Evolutionary conservation across 192 early-diverging fungal species (phyloP).

Genomic region (Rhizophagus clarus): DNA sequence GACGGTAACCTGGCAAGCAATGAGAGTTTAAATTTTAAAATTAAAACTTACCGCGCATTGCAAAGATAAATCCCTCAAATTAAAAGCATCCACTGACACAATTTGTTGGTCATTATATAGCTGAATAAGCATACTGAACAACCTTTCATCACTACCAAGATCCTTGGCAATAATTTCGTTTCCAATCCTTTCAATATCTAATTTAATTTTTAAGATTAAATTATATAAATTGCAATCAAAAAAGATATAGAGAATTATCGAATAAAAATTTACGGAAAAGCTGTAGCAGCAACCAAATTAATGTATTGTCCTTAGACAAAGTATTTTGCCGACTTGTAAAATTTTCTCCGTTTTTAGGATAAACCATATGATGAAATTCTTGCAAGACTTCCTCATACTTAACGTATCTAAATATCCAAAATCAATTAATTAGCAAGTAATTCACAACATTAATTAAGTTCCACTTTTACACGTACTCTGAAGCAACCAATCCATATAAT

Average conservation of each 20-base stretch:
- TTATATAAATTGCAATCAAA: not conserved
- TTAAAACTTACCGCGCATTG: conserved; percentile 58
- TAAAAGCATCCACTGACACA: conserved; percentile 71
- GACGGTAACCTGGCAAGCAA: too few relatives aligned
- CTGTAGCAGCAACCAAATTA: conserved; percentile 74
- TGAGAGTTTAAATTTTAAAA: not conserved
- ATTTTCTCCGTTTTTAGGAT: conserved; percentile 51
- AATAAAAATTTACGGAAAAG: conserved; percentile 48
- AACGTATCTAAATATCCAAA: conserved; percentile 42
- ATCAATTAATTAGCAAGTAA: not conserved
- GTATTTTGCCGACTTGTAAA: conserved; percentile 34
- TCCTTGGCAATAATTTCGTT: conserved; percentile 60
- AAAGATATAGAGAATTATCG: not conserved
- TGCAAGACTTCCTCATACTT: conserved; percentile 58
- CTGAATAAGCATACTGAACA: conserved; percentile 68
- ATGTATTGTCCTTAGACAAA: conserved; percentile 69
- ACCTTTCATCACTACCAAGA: conserved; percentile 67
- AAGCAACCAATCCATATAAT: conserved; percentile 68
- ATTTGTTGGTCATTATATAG: conserved; percentile 79
- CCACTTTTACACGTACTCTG: conserved; percentile 36
- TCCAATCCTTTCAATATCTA: conserved; percentile 67
- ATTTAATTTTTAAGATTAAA: conserved; percentile 14
- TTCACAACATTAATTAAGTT: not conserved
- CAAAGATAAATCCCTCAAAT: conserved; percentile 71
- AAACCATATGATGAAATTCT: conserved; percentile 58